Conservation (phyloP, 371 early-diverging fungal species). For the Chytridium lagenaria region DNA sequence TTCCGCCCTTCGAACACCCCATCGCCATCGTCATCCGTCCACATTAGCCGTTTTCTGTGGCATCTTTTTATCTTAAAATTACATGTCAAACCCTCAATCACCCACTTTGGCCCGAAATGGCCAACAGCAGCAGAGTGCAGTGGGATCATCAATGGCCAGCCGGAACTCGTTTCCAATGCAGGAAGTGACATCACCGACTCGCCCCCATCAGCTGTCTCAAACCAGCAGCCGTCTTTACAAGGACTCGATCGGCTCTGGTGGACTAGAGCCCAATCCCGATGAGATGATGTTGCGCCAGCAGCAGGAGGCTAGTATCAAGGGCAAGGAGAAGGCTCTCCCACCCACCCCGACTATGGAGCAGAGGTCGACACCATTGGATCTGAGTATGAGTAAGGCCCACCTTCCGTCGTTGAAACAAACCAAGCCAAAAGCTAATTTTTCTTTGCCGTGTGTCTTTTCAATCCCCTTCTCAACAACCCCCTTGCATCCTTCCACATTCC, state of each 20-base stretch:
- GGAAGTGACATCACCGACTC: neutral
- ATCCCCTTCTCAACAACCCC: neutral
- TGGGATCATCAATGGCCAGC: neutral
- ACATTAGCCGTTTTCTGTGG: too few species aligned
- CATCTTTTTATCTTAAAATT: too few species aligned
- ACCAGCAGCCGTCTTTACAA: constrained; percentile 7
- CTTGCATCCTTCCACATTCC: neutral
- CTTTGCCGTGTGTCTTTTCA: too few species aligned
- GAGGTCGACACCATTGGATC: constrained; percentile 3
- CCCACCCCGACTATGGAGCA: neutral
- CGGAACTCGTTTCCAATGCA: constrained; percentile 1
- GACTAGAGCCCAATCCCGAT: constrained; percentile 17
- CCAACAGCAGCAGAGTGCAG: neutral
- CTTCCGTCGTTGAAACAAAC: neutral
- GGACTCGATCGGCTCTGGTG: neutral
- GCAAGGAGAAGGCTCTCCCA: neutral
- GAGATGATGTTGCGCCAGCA: neutral
- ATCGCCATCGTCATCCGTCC: too few species aligned
- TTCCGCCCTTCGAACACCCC: too few species aligned
- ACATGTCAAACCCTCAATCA: too few species aligned
- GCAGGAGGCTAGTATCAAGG: neutral
- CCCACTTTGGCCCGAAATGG: too few species aligned
- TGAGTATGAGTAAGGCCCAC: neutral
- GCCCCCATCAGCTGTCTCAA: neutral
- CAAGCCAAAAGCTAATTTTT: too few species aligned